Percentiles rank a stretch among this genome's conserved stretches.
These are phyloP conservation scores for Podospora didyma DNA, from an alignment of 495 filamentous ascomycete genomes.

Conservation along the genomic window DNA sequence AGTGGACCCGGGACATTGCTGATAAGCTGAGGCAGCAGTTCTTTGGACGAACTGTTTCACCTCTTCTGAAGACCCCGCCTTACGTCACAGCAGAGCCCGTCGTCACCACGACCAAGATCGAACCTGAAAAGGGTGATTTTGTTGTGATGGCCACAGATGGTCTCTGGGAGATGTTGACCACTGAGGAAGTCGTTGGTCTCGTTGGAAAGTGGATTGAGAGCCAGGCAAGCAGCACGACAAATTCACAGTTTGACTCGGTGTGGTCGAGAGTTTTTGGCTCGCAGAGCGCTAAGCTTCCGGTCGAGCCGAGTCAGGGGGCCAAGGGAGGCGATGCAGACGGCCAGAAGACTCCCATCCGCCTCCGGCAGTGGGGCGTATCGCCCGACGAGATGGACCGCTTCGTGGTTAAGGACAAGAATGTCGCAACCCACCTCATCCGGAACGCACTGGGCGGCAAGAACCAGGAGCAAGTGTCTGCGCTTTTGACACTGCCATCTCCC, in stretches of 20 bases:
- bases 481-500: constrained; percentile 87
- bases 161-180: constrained; percentile 98
- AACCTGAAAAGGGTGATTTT: constrained; percentile 89
- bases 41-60: constrained; percentile 72
- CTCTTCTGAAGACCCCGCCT: constrained; percentile 81
- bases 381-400: constrained; percentile 69
- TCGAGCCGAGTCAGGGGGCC: constrained; percentile 42
- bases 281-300: constrained; percentile 47
- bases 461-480: constrained; percentile 87
- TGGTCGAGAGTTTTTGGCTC: constrained; percentile 58
- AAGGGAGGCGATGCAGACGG: constrained; percentile 37
- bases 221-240: constrained; percentile 45
- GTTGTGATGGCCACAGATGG: constrained; percentile 96
- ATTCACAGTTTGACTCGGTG: constrained; percentile 37
- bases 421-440: constrained; percentile 88
- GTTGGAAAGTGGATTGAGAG: constrained; percentile 95
- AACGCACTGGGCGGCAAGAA: constrained; percentile 96
- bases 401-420: constrained; percentile 93
- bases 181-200: constrained; percentile 94
- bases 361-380: constrained; percentile 77
- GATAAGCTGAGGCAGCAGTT: constrained; percentile 76
- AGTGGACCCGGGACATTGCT: constrained; percentile 84
- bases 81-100: constrained; percentile 98
- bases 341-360: constrained; percentile 72
- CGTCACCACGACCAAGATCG: constrained; percentile 90